phyloP scores from a whole-genome alignment of 495 filamentous ascomycete species.

The Aspergillus asperescens region DNA sequence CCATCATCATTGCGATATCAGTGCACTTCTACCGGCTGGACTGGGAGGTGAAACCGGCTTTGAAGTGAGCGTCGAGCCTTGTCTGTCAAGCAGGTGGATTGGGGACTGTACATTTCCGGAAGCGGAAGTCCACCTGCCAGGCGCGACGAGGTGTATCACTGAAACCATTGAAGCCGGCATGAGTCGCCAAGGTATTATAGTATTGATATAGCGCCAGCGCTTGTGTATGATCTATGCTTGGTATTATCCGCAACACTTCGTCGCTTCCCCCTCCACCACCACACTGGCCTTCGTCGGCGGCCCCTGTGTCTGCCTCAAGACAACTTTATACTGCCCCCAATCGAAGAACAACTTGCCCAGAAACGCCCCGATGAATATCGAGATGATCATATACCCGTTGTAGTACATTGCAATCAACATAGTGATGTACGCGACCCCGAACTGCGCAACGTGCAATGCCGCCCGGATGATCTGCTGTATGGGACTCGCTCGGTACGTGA shows the following conservation, averaged over 20 bases:
- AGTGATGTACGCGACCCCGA: constrained; percentile 60
- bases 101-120: too few species aligned
- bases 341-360: constrained; percentile 52
- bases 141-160: too few species aligned
- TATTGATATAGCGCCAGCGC: constrained; percentile 4
- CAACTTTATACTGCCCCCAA: constrained; percentile 40
- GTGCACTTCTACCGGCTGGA: too few species aligned
- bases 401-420: constrained; percentile 61
- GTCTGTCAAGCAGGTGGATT: too few species aligned
- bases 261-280: constrained; percentile 19
- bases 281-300: neutral
- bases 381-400: constrained; percentile 57
- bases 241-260: constrained; percentile 24
- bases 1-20: too few species aligned
- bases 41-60: too few species aligned
- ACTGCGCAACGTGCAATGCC: constrained; percentile 55
- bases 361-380: constrained; percentile 55
- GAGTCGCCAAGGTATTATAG: too few species aligned
- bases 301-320: constrained; percentile 11
- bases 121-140: too few species aligned
- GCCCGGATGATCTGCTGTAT: constrained; percentile 55
- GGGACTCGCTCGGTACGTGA: constrained; percentile 42
- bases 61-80: too few species aligned
- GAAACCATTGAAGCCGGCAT: too few species aligned
- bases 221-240: neutral